Conservation (phyloP, 1,284 basidiomycete genomes). For the Paramarasmius palmivorus region DNA sequence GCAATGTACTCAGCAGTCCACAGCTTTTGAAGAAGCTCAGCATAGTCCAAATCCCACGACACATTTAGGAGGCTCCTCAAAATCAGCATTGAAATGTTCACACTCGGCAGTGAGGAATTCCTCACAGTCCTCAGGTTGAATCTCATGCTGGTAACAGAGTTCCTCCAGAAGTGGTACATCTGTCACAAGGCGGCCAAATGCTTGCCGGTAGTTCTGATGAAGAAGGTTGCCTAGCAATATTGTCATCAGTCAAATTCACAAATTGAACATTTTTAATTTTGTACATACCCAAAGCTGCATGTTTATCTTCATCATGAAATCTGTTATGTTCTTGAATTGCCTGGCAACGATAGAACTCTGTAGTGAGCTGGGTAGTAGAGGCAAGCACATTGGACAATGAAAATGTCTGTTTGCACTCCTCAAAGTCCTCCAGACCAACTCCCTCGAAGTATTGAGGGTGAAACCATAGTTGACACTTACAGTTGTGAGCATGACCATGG, state of each 20-base stretch:
- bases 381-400: slow-evolving; percentile 30
- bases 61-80: too few relatives aligned
- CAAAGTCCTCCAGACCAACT: slow-evolving; percentile 35
- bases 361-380: slow-evolving; percentile 19
- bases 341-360: slow-evolving; percentile 26
- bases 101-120: too few relatives aligned
- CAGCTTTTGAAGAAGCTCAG: too few relatives aligned
- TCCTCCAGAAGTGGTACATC: too few relatives aligned
- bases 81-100: too few relatives aligned
- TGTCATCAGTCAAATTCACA: background rate
- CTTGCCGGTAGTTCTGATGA: slow-evolving; percentile 23
- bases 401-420: slow-evolving; percentile 32
- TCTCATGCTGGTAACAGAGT: too few relatives aligned
- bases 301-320: slow-evolving; percentile 22
- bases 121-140: too few relatives aligned
- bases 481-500: slow-evolving; percentile 32
- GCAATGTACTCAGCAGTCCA: too few relatives aligned
- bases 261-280: background rate
- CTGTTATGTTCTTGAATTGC: slow-evolving; percentile 24
- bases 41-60: too few relatives aligned
- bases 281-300: slow-evolving; percentile 17
- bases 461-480: slow-evolving; percentile 28
- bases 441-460: slow-evolving; percentile 30
- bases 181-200: slow-evolving; percentile 17
- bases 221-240: background rate